phyloP scores from a whole-genome alignment of 441 rosid species.

The Adansonia gregorii region DNA sequence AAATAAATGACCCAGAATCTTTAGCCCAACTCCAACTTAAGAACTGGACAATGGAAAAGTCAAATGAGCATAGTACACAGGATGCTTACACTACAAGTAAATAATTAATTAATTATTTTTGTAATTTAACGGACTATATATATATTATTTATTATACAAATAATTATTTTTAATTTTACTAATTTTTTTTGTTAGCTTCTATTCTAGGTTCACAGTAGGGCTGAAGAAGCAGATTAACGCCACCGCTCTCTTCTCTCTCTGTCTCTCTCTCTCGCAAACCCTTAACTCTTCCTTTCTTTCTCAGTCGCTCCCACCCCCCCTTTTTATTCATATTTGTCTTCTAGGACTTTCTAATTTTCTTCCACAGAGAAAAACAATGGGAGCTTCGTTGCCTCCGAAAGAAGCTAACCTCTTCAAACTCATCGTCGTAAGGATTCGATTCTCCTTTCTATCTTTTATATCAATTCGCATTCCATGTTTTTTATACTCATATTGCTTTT shows the following conservation, averaged over 20 bases:
- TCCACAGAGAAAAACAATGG: conserved; percentile 49
- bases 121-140: background rate
- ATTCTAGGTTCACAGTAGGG: background rate
- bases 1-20: background rate
- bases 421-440: conserved; percentile 90
- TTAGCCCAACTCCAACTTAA: background rate
- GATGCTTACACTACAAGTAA: background rate
- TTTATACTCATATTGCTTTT: background rate
- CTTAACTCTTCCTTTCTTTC: background rate
- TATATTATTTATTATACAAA: background rate
- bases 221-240: conserved; percentile 5
- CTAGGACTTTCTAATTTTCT: background rate
- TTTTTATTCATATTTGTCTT: background rate
- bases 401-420: conserved; percentile 99
- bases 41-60: too few relatives aligned
- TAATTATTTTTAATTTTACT: background rate
- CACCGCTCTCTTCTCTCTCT: conserved; percentile 23
- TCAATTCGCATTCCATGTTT: background rate
- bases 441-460: conserved; percentile 26
- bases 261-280: conserved; percentile 9
- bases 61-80: background rate
- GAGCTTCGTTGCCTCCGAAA: conserved; percentile 96
- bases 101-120: too few relatives aligned
- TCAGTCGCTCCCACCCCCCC: background rate
- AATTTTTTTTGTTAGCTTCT: background rate